Base-by-base conservation (phyloP, 23 red algal species). In the Gracilariopsis chorda region DNA sequence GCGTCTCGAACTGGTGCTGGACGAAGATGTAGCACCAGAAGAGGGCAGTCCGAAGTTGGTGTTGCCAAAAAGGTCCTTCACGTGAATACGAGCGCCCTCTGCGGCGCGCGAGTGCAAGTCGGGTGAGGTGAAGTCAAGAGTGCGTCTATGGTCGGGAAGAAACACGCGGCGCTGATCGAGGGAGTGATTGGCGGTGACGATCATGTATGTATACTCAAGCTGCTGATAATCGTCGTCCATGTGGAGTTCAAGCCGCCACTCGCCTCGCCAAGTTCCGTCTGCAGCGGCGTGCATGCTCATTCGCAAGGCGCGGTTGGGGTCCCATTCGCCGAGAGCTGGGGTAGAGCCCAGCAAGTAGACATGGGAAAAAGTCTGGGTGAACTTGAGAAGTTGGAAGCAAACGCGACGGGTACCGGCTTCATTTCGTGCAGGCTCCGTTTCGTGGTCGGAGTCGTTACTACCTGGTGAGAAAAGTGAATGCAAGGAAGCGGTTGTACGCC, bases 161-260 rank as follows among this genome's bases (percentile, higher is more conserved):
- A 60, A 55, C 10, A 78, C 68, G 4, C 46, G 28, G 68, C 85
- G 68, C 19, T 60, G 51, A 1, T 65, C 65, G 17, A 60, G 49
- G 11, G 65, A 48, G 13, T 44, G 33, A 24, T 39, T 91, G 8
- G 57, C 74, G 48, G 48, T 72, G 27, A 82, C 77, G 46, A 91
- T 91, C 58, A 82, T 82, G 41, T 91, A 91, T 4, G 53, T 64
- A 25, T 91, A 91, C 20, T 67, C 57, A 55, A 91, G 70, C 20
- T 39, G 48, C 36, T 91, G 48, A 48, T 61, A 82, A 72, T 80
- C 77, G 56, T 91, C 88, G 48, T 91, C 88, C 80, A 91, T 91
- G 40, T 91, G 52, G 1, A 91, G 32, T 28, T 82, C 60, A 20
- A 80, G 65, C 10, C 88, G 57, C 88, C 88, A 91, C 34, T 91